A percentile compares a stretch with the other conserved stretches of the same genome.
Evolutionary conservation across 2,329 filamentous ascomycete genomes (phyloP).

Genomic region (Trichoderma asperellum): DNA sequence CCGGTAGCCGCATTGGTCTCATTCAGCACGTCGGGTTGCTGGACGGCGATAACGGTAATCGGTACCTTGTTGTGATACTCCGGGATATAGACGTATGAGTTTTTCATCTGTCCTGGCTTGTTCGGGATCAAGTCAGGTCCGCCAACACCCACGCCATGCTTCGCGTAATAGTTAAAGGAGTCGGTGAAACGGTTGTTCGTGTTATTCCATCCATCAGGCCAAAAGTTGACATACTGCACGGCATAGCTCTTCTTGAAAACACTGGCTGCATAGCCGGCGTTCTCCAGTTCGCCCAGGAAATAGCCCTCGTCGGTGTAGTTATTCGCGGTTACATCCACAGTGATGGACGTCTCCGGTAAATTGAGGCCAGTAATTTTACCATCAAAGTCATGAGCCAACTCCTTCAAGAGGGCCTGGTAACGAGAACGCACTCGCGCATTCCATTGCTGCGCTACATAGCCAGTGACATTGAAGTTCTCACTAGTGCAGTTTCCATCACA

Average conservation of each 20-base stretch:
- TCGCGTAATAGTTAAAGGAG: conserved; percentile 30
- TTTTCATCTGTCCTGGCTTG: conserved; percentile 22
- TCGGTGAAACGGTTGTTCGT: conserved; percentile 21
- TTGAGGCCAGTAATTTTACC: conserved; percentile 32
- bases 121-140: conserved; percentile 31
- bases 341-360: conserved; percentile 32
- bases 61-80: conserved; percentile 18
- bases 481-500: conserved; percentile 31
- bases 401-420: conserved; percentile 30
- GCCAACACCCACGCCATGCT: conserved; percentile 30
- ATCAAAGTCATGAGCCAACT: conserved; percentile 31
- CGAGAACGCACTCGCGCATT: conserved; percentile 29
- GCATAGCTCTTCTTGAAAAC: conserved; percentile 30
- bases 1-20: conserved; percentile 22
- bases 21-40: not conserved
- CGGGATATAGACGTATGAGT: conserved; percentile 31
- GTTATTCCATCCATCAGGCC: conserved; percentile 32
- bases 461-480: not conserved
- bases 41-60: conserved; percentile 9
- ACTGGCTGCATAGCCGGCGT: conserved; percentile 23
- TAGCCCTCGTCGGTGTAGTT: conserved; percentile 27
- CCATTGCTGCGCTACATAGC: conserved; percentile 20
- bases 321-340: conserved; percentile 6
- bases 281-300: conserved; percentile 30
- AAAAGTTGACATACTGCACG: conserved; percentile 35